Evolutionary conservation across 2,329 filamentous ascomycete genomes (phyloP), one percentile per base, ranked within the genome.

Genomic region (Penicillium digitatum): DNA sequence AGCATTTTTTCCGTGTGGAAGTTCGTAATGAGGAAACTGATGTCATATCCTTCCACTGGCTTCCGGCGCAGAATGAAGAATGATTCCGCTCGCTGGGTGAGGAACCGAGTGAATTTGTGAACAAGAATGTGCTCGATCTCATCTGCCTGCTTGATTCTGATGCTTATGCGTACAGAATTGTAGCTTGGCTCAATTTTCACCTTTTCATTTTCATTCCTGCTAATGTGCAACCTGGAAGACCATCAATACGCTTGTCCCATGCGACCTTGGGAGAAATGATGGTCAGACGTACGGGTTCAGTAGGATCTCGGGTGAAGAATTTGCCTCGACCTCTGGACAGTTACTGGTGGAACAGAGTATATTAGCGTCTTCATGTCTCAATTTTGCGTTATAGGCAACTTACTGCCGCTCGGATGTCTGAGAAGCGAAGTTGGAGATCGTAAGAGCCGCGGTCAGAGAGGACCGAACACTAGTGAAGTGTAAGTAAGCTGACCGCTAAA

Each of bases 121-220:
- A 99, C 94, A 59, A 55, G 47, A 49, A 57, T 97, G 73, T 95
- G 85, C 76, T 99, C 94, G 69, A 97, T 99, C 79, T 99, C 94
- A 75, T 99, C 94, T 59, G 94, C 94, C 81, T 99, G 94, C 80
- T 99, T 99, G 76, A 99, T 96, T 81, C 93, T 90, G 79, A 99
- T 95, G 82, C 90, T 96, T 70, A 99, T 89, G 66, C 94, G 88
- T 65, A 99, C 89, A 65, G 89, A 95, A 82, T 99, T 99, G 78
- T 97, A 88, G 74, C 89, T 94, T 51, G 94, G 92, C 79, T 97
- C 93, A 72, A 97, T 95, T 58, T 96, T 81, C 64, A 99, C 93
- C 66, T 89, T 87, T 82, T 99, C 94, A 74, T 96, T 95, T 77
- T 97, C 92, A 76, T 99, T 99, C 62, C 94, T 87, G 60, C 93